These are phyloP conservation scores for Paecilomyces sp. DNA, from an alignment of 2,329 filamentous ascomycete species.

Conservation along the genomic window DNA sequence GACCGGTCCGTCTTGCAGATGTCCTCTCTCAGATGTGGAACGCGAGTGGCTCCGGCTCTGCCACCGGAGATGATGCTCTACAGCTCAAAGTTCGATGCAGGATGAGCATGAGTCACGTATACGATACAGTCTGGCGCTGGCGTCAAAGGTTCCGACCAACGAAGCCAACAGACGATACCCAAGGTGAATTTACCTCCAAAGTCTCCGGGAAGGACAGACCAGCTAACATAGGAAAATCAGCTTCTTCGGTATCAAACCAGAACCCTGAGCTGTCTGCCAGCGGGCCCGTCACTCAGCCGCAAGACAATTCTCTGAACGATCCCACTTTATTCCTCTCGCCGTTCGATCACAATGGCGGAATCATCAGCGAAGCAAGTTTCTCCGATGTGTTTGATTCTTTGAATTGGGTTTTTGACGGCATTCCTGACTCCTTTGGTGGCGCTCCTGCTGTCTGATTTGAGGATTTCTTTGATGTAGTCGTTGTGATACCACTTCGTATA, in stretches of 20 bases:
- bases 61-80: slow-evolving; percentile 33
- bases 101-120: slow-evolving; percentile 60
- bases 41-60: slow-evolving; percentile 28
- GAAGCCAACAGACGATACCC: slow-evolving; percentile 54
- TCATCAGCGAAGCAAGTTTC: slow-evolving; percentile 45
- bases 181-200: slow-evolving; percentile 49
- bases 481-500: not conserved
- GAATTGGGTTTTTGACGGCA: slow-evolving; percentile 84
- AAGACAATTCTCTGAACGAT: slow-evolving; percentile 23
- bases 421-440: slow-evolving; percentile 56
- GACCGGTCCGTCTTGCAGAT: slow-evolving; percentile 55
- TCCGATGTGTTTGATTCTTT: slow-evolving; percentile 78
- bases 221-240: not conserved
- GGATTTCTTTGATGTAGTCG: not conserved
- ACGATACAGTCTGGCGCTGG: slow-evolving; percentile 62
- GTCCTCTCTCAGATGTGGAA: slow-evolving; percentile 61
- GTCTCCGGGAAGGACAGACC: not conserved
- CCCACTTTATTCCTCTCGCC: slow-evolving; percentile 23
- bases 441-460: slow-evolving; percentile 13
- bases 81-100: slow-evolving; percentile 57
- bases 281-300: slow-evolving; percentile 20
- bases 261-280: slow-evolving; percentile 30
- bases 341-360: slow-evolving; percentile 28
- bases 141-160: slow-evolving; percentile 57
- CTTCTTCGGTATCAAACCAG: slow-evolving; percentile 14